Evolutionary conservation across 2,329 filamentous ascomycete genomes (phyloP), one percentile per base, ranked within the genome.

Genomic region (Curvularia lunata): DNA sequence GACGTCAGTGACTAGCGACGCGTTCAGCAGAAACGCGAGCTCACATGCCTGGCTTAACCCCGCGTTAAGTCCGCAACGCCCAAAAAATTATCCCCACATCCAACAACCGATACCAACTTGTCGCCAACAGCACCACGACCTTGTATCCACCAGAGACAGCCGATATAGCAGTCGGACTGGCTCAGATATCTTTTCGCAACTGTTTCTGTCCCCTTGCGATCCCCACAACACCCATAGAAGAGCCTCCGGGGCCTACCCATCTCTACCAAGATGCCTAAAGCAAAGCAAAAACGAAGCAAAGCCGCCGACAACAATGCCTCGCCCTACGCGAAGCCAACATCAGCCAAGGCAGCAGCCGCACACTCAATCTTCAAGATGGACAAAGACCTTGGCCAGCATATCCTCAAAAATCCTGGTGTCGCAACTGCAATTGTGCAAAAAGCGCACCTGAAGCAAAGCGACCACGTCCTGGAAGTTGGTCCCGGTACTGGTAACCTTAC

Each of bases 321-420:
- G 9, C 81, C 81, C 0, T 83, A 83, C 56, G 69, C 78, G 2
- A 79, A 79, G 48, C 75, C 79, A 3, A 37, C 55, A 3, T 75
- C 78, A 3, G 63, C 71, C 51, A 85, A 86, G 75, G 72, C 81
- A 21, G 77, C 78, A 38, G 79, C 81, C 5, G 81, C 82, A 41
- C 92, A 96, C 81, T 93, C 91, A 70, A 91, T 97, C 78, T 98
- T 98, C 86, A 96, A 96, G 77, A 96, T 97, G 87, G 97, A 96
- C 82, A 95, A 90, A 68, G 86, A 94, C 76, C 86, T 95, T 65
- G 92, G 94, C 69, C 88, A 91, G 74, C 92, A 98, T 77, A 95
- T 99, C 21, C 84, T 98, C 65, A 97, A 97, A 77, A 96, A 96
- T 77, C 91, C 91, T 1, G 90, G 91, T 70, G 90, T 96, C 48